Conservation (phyloP, 2,329 filamentous ascomycete genomes). For the Lasiodiplodia theobromae region DNA sequence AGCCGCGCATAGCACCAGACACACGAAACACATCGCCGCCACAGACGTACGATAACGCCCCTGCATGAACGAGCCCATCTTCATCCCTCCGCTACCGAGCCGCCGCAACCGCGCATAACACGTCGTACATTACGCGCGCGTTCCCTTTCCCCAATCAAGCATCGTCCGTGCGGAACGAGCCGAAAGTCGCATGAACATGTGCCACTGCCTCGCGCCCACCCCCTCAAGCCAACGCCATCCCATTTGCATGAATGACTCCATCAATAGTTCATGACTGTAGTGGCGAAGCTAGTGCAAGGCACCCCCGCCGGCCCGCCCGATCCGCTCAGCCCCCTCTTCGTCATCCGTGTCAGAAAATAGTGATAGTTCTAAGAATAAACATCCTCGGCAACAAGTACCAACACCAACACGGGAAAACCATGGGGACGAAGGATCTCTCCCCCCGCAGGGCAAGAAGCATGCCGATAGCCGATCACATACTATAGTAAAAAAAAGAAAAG, state of each 20-base stretch:
- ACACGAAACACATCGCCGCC: conserved; percentile 17
- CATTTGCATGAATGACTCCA: background rate
- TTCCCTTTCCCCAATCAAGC: conserved; percentile 3
- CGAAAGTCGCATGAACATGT: conserved; percentile 5
- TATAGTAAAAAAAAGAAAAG: background rate
- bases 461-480: background rate
- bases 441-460: background rate
- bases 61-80: conserved; percentile 5
- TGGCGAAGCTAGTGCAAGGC: background rate
- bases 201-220: background rate
- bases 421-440: background rate
- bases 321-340: background rate
- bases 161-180: conserved; percentile 5
- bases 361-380: background rate
- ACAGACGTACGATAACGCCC: conserved; percentile 28
- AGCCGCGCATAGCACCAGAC: conserved; percentile 13
- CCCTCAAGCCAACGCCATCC: background rate
- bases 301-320: background rate
- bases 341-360: background rate
- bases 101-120: conserved; percentile 3
- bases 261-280: background rate
- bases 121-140: background rate
- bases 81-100: conserved; percentile 4
- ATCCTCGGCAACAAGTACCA: background rate
- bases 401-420: background rate